phyloP scores from a whole-genome alignment of 352 stramenopile genomes.

The Paralagenidium karlingii region DNA sequence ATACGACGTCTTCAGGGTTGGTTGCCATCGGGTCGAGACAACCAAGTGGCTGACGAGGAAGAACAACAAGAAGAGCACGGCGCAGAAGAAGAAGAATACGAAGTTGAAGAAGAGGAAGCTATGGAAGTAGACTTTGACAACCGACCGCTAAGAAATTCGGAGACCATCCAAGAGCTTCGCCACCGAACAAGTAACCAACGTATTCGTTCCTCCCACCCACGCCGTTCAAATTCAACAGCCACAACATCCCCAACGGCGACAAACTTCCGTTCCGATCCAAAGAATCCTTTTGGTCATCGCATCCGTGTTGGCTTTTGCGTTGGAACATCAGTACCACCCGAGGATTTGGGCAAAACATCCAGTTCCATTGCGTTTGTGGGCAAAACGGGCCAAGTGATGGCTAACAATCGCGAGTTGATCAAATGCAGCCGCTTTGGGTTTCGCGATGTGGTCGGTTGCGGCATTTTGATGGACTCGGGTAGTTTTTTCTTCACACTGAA shows the following conservation, averaged over 20 bases:
- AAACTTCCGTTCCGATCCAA: not conserved
- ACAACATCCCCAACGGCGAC: too few species aligned
- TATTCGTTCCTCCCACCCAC: not conserved
- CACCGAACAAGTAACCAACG: not conserved
- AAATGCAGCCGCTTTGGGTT: slow-evolving; percentile 34
- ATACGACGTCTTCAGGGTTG: too few species aligned
- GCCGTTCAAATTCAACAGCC: too few species aligned
- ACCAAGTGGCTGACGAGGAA: slow-evolving; percentile 1
- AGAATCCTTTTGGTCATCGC: slow-evolving; percentile 7
- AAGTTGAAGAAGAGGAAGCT: slow-evolving; percentile 5
- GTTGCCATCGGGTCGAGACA: not conserved
- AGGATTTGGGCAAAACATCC: slow-evolving; percentile 1
- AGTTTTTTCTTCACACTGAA: slow-evolving; percentile 71
- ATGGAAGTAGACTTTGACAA: slow-evolving; percentile 3
- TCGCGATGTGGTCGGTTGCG: slow-evolving; percentile 45
- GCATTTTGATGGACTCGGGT: slow-evolving; percentile 35
- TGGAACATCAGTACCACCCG: slow-evolving; percentile 1
- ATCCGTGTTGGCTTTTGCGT: slow-evolving; percentile 35
- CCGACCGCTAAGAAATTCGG: not conserved
- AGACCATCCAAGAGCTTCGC: not conserved
- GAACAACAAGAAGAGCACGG: slow-evolving; percentile 3
- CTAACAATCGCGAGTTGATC: slow-evolving; percentile 26
- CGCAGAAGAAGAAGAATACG: slow-evolving; percentile 2
- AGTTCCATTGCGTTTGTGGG: slow-evolving; percentile 39
- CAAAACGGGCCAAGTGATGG: slow-evolving; percentile 34